Conservation (phyloP, 371 early-diverging fungal genomes). For the Mycotypha africana region DNA sequence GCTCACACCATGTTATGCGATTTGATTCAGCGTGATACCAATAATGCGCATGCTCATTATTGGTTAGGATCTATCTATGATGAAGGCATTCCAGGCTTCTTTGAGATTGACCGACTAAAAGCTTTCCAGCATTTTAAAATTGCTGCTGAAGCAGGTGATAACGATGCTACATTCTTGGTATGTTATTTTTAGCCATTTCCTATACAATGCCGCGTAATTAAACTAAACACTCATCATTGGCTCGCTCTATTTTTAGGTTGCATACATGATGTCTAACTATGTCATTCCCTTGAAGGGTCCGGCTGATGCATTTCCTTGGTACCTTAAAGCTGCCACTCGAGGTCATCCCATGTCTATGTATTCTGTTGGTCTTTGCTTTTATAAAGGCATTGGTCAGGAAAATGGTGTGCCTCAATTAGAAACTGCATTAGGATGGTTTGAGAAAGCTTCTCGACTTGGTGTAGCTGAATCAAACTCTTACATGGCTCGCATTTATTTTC, state of each 20-base stretch:
- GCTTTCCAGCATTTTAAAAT: conserved; percentile 33
- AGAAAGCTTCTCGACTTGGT: conserved; percentile 39
- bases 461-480: conserved; percentile 35
- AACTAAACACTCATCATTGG: too few relatives aligned
- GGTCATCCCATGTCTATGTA: conserved; percentile 40
- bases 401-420: conserved; percentile 20
- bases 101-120: conserved; percentile 25
- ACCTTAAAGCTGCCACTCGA: conserved; percentile 45
- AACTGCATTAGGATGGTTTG: conserved; percentile 40
- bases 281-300: conserved; percentile 41
- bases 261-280: conserved; percentile 47
- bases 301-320: conserved; percentile 50
- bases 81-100: conserved; percentile 32
- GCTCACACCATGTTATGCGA: conserved; percentile 20
- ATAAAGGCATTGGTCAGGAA: conserved; percentile 32
- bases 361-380: conserved; percentile 42
- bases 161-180: conserved; percentile 40
- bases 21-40: conserved; percentile 15
- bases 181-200: not conserved
- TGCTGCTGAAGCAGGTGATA: conserved; percentile 33
- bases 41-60: conserved; percentile 29
- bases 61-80: conserved; percentile 44
- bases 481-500: conserved; percentile 35
- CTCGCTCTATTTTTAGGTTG: too few relatives aligned
- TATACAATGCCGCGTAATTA: too few relatives aligned